phyloP scores from a whole-genome alignment of 2,329 filamentous ascomycete species.

The Juglanconis oblonga region DNA sequence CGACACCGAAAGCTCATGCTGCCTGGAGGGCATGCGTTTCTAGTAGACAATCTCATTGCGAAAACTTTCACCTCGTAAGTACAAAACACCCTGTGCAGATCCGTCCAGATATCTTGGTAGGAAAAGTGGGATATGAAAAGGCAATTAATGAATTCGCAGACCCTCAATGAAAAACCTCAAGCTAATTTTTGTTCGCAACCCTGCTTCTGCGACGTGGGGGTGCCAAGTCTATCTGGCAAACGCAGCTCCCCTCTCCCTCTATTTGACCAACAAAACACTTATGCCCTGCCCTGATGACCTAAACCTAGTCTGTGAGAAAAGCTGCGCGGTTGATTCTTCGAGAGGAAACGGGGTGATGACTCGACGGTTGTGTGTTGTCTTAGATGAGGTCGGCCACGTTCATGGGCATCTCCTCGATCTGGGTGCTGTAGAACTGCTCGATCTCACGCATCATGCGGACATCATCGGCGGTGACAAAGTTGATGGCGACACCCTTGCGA shows the following conservation, averaged over 20 bases:
- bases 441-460: slow-evolving; percentile 97
- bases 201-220: slow-evolving; percentile 11
- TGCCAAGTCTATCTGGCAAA: slow-evolving; percentile 15
- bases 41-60: slow-evolving; percentile 16
- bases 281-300: slow-evolving; percentile 13
- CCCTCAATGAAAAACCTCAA: slow-evolving; percentile 13
- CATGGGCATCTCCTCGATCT: slow-evolving; percentile 99
- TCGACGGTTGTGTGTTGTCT: slow-evolving; percentile 7
- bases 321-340: slow-evolving; percentile 14
- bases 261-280: slow-evolving; percentile 19
- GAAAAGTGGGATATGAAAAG: slow-evolving; percentile 15
- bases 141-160: slow-evolving; percentile 19
- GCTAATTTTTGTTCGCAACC: slow-evolving; percentile 17
- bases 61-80: slow-evolving; percentile 13
- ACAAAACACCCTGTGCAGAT: slow-evolving; percentile 18
- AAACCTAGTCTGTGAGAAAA: slow-evolving; percentile 13
- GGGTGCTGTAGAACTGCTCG: slow-evolving; percentile 71
- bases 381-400: slow-evolving; percentile 67
- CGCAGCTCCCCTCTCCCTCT: slow-evolving; percentile 20
- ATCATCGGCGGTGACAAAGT: slow-evolving; percentile 98
- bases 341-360: slow-evolving; percentile 14
- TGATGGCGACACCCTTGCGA: slow-evolving; percentile 98
- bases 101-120: slow-evolving; percentile 12
- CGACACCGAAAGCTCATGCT: neutral
- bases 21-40: neutral